These are phyloP conservation scores for Tuber umbilicatum DNA, from an alignment of 495 filamentous ascomycete species.

Conservation along the genomic window DNA sequence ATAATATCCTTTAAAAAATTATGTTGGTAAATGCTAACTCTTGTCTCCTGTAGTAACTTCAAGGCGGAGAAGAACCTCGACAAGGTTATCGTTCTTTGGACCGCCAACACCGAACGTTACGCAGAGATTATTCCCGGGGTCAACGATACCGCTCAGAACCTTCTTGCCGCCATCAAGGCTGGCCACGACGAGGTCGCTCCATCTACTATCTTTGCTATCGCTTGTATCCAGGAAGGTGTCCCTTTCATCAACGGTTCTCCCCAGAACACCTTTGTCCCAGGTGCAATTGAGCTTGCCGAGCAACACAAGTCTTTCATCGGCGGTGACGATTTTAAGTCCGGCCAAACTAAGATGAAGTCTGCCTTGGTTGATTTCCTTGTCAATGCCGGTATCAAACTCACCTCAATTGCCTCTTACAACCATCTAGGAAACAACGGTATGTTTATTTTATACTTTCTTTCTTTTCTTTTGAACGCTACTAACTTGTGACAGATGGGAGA, in stretches of 20 bases:
- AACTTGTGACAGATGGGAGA: slow-evolving; percentile 62
- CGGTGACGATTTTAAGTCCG: slow-evolving; percentile 99
- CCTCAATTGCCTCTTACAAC: slow-evolving; percentile 98
- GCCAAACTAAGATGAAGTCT: slow-evolving; percentile 99
- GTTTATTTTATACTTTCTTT: not conserved
- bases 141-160: slow-evolving; percentile 94
- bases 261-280: slow-evolving; percentile 97
- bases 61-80: slow-evolving; percentile 78
- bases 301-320: slow-evolving; percentile 83
- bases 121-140: slow-evolving; percentile 80
- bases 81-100: slow-evolving; percentile 98
- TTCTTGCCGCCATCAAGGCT: slow-evolving; percentile 74
- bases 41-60: slow-evolving; percentile 61
- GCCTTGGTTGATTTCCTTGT: slow-evolving; percentile 97
- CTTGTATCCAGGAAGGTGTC: slow-evolving; percentile 77
- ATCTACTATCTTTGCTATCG: slow-evolving; percentile 92
- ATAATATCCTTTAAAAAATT: not conserved
- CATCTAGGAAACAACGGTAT: slow-evolving; percentile 86
- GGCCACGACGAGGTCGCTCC: slow-evolving; percentile 86
- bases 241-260: slow-evolving; percentile 99
- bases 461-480: not conserved
- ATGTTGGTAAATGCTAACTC: slow-evolving; percentile 39
- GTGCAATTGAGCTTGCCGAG: slow-evolving; percentile 84
- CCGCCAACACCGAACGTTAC: slow-evolving; percentile 96
- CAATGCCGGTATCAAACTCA: slow-evolving; percentile 97